These are phyloP conservation scores for Rhodotorula mucilaginosa DNA, from an alignment of 1,284 basidiomycete species.

Conservation along the genomic window DNA sequence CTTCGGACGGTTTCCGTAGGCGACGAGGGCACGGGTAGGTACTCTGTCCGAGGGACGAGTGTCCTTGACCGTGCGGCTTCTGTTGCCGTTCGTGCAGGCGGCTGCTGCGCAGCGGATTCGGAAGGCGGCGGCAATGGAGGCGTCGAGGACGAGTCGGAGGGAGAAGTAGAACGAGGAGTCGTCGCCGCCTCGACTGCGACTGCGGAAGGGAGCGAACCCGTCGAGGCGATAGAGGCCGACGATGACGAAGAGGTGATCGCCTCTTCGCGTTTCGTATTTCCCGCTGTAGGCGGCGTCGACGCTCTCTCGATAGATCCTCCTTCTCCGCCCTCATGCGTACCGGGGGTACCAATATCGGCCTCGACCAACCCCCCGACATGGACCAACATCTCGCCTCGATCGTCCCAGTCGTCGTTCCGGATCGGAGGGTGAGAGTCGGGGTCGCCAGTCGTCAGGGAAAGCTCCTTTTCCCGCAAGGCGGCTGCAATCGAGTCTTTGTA, in stretches of 20 bases:
- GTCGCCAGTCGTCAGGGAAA: neutral
- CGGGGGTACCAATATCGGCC: neutral
- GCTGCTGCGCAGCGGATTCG: neutral
- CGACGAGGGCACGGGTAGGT: constrained; percentile 10
- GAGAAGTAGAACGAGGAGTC: neutral
- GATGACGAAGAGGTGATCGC: neutral
- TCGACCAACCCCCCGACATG: constrained; percentile 23
- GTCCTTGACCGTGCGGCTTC: too few species aligned
- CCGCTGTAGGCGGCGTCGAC: neutral
- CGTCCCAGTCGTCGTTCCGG: constrained; percentile 30
- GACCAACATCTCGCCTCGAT: constrained; percentile 24
- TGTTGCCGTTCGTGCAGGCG: too few species aligned
- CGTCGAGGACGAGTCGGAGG: neutral
- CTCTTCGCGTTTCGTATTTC: neutral
- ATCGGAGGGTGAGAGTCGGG: neutral
- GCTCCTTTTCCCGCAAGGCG: constrained; percentile 10
- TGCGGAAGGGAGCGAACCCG: constrained; percentile 2
- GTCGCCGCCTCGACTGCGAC: neutral
- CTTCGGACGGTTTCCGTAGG: neutral
- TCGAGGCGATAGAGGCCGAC: neutral
- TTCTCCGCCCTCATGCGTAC: too few species aligned
- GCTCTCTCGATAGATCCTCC: neutral
- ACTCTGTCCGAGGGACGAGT: constrained; percentile 3
- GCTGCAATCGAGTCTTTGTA: constrained; percentile 31
- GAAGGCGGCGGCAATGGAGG: neutral